Base-by-base conservation (phyloP, 352 stramenopile species). In the Globisporangium megalacanthum region DNA sequence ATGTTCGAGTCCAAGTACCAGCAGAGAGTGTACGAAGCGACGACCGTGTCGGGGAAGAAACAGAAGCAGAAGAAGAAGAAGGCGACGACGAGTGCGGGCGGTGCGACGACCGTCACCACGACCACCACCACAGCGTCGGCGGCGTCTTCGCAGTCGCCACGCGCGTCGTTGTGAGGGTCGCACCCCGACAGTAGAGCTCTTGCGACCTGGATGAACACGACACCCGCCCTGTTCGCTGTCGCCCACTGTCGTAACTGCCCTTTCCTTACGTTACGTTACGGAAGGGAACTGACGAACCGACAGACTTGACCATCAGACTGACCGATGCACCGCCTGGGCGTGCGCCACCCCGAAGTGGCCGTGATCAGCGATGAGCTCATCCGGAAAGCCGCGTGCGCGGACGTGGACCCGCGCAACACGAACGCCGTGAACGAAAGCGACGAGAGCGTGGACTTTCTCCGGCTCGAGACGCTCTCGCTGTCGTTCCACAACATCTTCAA, bases 401-500 rank as follows among this genome's bases (percentile, higher is more conserved):
- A 91, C 44, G 60, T 76, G 53, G 83, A 93, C 51, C 60, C 77
- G 13, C 58, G 68, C 47, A 93, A 93, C 57, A 79, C 81, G 54
- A 87, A 83, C 37, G 80, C 79, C 2, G 81, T 91, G 56, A 77
- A 90, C 48, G 80, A 90, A 39, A 60, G 61, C 20, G 71, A 84
- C 37, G 60, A 77, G 45, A 83, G 61, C 25, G 77, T 91, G 2
- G 83, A 93, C 60, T 93, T 93, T 62, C 63, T 79, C 55, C 84
- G 84, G 49, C 68, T 94, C 22, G 52, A 82, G 48, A 78, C 82
- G 41, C 72, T 98, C 19, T 80, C 83, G 46, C 71, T 98, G 20
- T 97, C 88, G 35, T 98, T 97, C 66, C 88, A 95, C 62, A 96
- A 96, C 72, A 80, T 98, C 42, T 90, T 95, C 49, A 92, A 94